Conservation (phyloP, 495 filamentous ascomycete species). For the Penicillium psychrofluorescens region DNA sequence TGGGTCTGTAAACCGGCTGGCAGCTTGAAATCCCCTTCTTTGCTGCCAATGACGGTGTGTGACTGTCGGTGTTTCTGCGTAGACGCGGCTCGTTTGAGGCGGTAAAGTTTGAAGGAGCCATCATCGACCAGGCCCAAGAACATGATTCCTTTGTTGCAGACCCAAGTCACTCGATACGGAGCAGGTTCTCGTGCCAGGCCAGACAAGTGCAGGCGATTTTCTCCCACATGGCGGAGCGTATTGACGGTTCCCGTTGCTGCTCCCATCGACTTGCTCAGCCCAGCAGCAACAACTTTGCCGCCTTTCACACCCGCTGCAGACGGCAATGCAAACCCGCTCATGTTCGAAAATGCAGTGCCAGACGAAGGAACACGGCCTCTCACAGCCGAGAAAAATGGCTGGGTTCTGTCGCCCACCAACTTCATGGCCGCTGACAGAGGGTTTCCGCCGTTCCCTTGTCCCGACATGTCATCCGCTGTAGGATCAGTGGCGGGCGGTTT, state of each 20-base stretch:
- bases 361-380: slow-evolving; percentile 43
- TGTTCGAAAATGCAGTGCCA: slow-evolving; percentile 38
- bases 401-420: slow-evolving; percentile 47
- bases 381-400: slow-evolving; percentile 51
- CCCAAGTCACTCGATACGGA: slow-evolving; percentile 35
- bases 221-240: slow-evolving; percentile 73
- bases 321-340: slow-evolving; percentile 43
- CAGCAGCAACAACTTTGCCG: slow-evolving; percentile 72
- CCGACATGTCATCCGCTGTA: slow-evolving; percentile 33
- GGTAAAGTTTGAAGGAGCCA: slow-evolving; percentile 55
- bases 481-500: slow-evolving; percentile 22
- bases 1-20: slow-evolving; percentile 33
- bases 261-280: slow-evolving; percentile 76
- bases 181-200: slow-evolving; percentile 39
- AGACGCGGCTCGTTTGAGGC: slow-evolving; percentile 43
- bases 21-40: slow-evolving; percentile 59
- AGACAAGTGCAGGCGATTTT: slow-evolving; percentile 74
- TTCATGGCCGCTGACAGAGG: slow-evolving; percentile 59
- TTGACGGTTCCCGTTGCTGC: slow-evolving; percentile 71
- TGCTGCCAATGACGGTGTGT: slow-evolving; percentile 46
- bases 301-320: slow-evolving; percentile 64
- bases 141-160: slow-evolving; percentile 25
- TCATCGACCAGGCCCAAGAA: slow-evolving; percentile 32
- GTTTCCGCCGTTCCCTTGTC: slow-evolving; percentile 48
- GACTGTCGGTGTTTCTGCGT: slow-evolving; percentile 39